Evolutionary conservation across 495 filamentous ascomycete species (phyloP), one percentile per base, ranked within the genome.

Genomic region (Aspergillus steynii): DNA sequence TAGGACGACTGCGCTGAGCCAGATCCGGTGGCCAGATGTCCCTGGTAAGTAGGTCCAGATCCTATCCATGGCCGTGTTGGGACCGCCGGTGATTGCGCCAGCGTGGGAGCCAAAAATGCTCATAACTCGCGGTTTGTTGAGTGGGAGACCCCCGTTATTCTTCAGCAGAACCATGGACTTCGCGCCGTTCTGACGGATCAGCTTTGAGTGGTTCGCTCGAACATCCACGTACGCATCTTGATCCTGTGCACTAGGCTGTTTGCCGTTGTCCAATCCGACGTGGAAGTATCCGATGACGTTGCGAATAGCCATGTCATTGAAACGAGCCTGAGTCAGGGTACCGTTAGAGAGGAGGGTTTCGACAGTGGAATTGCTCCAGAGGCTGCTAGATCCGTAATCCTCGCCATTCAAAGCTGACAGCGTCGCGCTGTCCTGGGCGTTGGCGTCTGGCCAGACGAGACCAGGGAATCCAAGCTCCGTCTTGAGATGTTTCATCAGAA

Each of bases 381-480:
- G 6, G 31, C 31, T 34, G 31, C 31, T 34, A 9, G 31, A 34
- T 34, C 31, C 31, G 31, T 34, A 34, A 9, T 34, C 31, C 31
- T 34, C 31, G 6, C 70, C 80, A 80, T 83, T 62, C 83, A 79
- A 64, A 83, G 75, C 25, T 83, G 66, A 3, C 78, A 68, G 2
- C 68, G 61, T 45, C 63, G 71, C 26, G 79, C 83, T 75, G 53
- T 86, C 84, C 31, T 82, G 82, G n/a, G 83, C 85, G 47, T 74
- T 70, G 85, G 85, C 88, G 62, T 89, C 86, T 25, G 76, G 75
- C 29, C 87, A 75, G 14, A 89, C 81, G 54, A 81, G 85, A 5
- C 86, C 86, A 42, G 93, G 90, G 77, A 93, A 96, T 27, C 86
- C 91, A 6, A 94, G 77, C 69, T 96, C 91, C 56, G 83, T 80